Base-by-base conservation (phyloP, 2,329 filamentous ascomycete genomes). In the Penicillium sp. region DNA sequence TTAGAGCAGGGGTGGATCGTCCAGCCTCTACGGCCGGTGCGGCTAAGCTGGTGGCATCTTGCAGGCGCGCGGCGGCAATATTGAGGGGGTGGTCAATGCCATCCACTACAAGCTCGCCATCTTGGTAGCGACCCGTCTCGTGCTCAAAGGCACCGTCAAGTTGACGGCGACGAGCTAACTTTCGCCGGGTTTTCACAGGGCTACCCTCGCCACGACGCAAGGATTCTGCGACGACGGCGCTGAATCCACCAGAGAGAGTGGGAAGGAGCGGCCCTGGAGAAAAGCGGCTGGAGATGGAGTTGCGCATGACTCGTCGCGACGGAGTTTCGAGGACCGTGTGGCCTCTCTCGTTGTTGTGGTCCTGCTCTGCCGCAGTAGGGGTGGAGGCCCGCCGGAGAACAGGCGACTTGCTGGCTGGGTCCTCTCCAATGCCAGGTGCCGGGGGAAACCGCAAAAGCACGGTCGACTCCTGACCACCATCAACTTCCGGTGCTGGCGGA, bases 141-240 rank as follows among this genome's bases (percentile, higher is more conserved):
- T 70, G 66, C n/a, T 61, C 35, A 9, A 70, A 64, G 0, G 68
- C 65, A 10, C 69, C 67, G 19, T 70, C 70, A 3, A 69, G 54
- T 49, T 69, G 71, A 37, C 72, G 69, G 47, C 73, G 67, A 33
- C 69, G 71, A 22, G 69, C 66, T 6, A 61, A 55, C 54, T 64
- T 68, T 10, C 69, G 68, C 49, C 62, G 60, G 6, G 60, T 69
- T 54, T 71, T 74, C 19, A 65, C 63, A 18, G 77, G 70, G 22
- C 73, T 76, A 9, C 79, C 79, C 59, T 84, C 78, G 14, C 84
- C 83, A 16, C 84, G 82, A n/a, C 86, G 81, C 27, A 89, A 77
- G 22, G 85, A 82, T 62, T 89, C 87, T 9, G 86, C 87, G 6
- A 89, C 85, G 50, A 89, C 83, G 1, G 83, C 87, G 68, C 81